These are phyloP conservation scores for Colletotrichum phormii DNA, from an alignment of 2,329 filamentous ascomycete genomes.

Conservation along the genomic window DNA sequence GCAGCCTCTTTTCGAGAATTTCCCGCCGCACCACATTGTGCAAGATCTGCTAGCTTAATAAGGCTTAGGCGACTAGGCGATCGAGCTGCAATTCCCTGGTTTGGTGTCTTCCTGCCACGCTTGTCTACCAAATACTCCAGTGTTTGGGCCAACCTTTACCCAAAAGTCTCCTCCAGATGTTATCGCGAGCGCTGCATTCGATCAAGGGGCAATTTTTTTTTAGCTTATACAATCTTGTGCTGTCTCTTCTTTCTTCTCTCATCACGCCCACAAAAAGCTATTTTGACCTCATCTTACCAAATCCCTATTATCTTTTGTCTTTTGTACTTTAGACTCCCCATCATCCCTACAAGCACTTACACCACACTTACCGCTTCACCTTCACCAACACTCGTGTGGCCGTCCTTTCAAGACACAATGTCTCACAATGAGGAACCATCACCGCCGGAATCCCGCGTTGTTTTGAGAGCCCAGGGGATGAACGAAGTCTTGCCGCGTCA, in stretches of 20 bases:
- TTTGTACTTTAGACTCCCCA: not conserved
- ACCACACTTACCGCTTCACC: not conserved
- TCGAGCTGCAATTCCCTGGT: not conserved
- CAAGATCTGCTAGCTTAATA: not conserved
- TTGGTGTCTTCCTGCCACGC: not conserved
- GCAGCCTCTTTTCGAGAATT: not conserved
- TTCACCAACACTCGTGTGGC: not conserved
- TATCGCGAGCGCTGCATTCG: not conserved
- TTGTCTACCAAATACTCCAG: not conserved
- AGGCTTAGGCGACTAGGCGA: not conserved
- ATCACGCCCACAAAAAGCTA: not conserved
- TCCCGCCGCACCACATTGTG: not conserved
- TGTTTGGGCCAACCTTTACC: not conserved
- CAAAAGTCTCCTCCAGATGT: not conserved
- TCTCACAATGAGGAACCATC: slow-evolving; percentile 11
- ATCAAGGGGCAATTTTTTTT: not conserved
- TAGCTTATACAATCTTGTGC: not conserved
- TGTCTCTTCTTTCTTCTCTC: not conserved
- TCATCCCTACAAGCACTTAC: not conserved
- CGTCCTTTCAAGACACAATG: not conserved
- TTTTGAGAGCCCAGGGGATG: slow-evolving; percentile 26
- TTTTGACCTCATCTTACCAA: not conserved
- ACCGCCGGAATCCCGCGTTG: not conserved
- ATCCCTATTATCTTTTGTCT: not conserved
- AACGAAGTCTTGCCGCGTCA: slow-evolving; percentile 28